Percentiles rank a stretch among this genome's conserved stretches.
Conservation (phyloP, 805 yeast species). For the Starmerella riodocensis region DNA sequence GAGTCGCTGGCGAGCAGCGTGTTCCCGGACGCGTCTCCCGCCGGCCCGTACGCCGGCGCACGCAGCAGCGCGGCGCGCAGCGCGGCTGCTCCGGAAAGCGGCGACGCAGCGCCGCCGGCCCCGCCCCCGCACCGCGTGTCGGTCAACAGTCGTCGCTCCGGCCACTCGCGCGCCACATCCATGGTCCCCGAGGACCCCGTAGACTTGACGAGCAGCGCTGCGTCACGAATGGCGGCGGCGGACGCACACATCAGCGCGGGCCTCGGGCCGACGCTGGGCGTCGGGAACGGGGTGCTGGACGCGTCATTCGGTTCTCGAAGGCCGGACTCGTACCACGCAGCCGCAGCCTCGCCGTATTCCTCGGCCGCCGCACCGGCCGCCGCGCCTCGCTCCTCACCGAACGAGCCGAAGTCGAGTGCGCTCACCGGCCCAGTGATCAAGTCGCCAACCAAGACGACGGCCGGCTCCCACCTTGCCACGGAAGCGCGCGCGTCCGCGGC, state of each 20-base stretch:
- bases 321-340: too few species aligned
- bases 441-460: neutral
- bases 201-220: too few species aligned
- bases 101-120: conserved; percentile 22
- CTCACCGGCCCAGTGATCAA: conserved; percentile 11
- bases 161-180: conserved; percentile 4
- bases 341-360: too few species aligned
- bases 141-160: neutral
- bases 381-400: neutral
- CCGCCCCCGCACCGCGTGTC: conserved; percentile 28
- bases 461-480: neutral
- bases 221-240: too few species aligned
- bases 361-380: neutral
- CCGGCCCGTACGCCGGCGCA: neutral
- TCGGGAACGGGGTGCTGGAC: too few species aligned
- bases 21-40: neutral
- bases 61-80: neutral
- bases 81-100: neutral
- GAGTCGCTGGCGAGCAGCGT: neutral
- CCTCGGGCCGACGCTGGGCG: too few species aligned
- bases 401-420: conserved; percentile 8
- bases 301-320: too few species aligned
- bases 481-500: neutral
- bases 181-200: conserved; percentile 6
- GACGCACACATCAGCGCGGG: too few species aligned